Evolutionary conservation across 2,329 filamentous ascomycete species (phyloP).

Genomic region (Knufia fluminis): DNA sequence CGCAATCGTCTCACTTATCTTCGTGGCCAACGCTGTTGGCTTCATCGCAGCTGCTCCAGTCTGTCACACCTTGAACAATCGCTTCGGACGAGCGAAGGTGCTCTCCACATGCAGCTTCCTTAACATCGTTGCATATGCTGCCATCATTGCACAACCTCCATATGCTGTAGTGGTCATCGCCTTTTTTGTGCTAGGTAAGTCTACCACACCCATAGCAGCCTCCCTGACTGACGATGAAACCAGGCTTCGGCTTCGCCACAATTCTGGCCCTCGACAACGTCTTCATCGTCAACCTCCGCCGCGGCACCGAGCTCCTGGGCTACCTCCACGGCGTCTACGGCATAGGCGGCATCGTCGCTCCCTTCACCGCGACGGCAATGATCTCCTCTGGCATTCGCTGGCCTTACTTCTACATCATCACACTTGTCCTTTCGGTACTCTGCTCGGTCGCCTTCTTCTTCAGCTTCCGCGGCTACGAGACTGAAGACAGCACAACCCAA

Average conservation of each 20-base stretch:
- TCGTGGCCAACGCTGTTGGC: slow-evolving; percentile 66
- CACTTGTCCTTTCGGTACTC: slow-evolving; percentile 48
- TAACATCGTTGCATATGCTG: slow-evolving; percentile 51
- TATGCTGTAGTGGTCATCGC: slow-evolving; percentile 57
- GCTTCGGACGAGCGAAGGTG: slow-evolving; percentile 46
- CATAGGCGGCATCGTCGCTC: slow-evolving; percentile 54
- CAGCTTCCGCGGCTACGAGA: slow-evolving; percentile 62
- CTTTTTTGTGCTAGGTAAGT: slow-evolving; percentile 56
- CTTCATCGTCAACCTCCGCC: slow-evolving; percentile 45
- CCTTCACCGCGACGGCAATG: slow-evolving; percentile 65
- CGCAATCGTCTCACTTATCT: slow-evolving; percentile 70
- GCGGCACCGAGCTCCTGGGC: slow-evolving; percentile 42
- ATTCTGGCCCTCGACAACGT: slow-evolving; percentile 49
- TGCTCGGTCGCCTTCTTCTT: slow-evolving; percentile 54
- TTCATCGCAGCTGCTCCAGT: slow-evolving; percentile 65
- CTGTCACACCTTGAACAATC: slow-evolving; percentile 53
- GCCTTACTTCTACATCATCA: slow-evolving; percentile 65
- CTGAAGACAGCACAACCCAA: slow-evolving; percentile 41
- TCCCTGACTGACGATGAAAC: not conserved
- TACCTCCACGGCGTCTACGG: slow-evolving; percentile 38
- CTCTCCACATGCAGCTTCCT: slow-evolving; percentile 54
- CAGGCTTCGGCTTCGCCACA: slow-evolving; percentile 38
- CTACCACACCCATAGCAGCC: not conserved
- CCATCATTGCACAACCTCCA: slow-evolving; percentile 58
- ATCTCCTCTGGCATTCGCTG: slow-evolving; percentile 54